Evolutionary conservation across 805 yeast genomes (phyloP).

Genomic region (Wickerhamomyces strasburgensis): DNA sequence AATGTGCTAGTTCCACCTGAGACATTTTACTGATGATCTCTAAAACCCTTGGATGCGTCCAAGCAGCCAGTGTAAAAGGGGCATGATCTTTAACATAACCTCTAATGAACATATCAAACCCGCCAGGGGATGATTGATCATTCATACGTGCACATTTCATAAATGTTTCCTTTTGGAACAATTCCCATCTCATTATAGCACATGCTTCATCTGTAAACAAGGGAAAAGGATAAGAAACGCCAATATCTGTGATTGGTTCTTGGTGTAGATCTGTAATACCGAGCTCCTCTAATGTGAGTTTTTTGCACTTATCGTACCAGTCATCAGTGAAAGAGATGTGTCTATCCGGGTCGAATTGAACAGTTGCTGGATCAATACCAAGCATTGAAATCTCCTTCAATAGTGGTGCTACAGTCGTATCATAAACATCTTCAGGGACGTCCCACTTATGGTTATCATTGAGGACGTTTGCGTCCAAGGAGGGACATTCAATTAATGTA

Average conservation of each 20-base stretch:
- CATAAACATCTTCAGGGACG: conserved; percentile 15
- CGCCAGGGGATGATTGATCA: conserved; percentile 42
- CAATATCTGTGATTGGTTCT: conserved; percentile 48
- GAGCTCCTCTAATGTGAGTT: conserved; percentile 44
- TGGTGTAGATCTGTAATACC: conserved; percentile 34
- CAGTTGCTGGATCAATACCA: conserved; percentile 21
- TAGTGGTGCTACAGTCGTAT: conserved; percentile 11
- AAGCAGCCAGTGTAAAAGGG: conserved; percentile 51
- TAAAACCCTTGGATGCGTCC: conserved; percentile 54
- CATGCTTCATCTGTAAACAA: conserved; percentile 57
- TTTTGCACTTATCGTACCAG: conserved; percentile 32
- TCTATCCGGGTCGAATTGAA: conserved; percentile 33
- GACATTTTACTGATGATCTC: conserved; percentile 54
- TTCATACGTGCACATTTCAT: conserved; percentile 39
- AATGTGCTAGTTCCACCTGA: conserved; percentile 25
- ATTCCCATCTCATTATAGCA: conserved; percentile 52
- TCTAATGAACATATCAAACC: conserved; percentile 42
- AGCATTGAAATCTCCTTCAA: conserved; percentile 9
- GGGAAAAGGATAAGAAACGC: conserved; percentile 57
- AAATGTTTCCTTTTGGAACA: conserved; percentile 43
- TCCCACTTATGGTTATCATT: conserved; percentile 16
- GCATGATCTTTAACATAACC: conserved; percentile 44
- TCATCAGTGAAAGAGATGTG: conserved; percentile 36
- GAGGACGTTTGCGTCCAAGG: conserved; percentile 12
- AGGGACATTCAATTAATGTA: neutral